Base-by-base conservation (phyloP, 371 early-diverging fungal genomes). In the Chytridiales sp. region DNA sequence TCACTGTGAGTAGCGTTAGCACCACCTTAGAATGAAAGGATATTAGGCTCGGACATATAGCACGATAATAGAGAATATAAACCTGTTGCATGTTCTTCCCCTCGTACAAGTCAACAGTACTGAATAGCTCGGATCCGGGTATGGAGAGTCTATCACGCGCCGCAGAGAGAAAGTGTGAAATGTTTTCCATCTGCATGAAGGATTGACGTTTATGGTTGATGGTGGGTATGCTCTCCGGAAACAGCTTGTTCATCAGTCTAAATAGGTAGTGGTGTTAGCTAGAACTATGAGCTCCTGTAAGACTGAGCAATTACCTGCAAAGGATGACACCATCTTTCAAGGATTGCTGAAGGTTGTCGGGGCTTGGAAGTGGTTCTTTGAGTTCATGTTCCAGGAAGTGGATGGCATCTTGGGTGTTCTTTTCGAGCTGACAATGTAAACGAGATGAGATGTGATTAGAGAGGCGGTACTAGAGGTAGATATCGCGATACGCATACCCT, bases 71-170 rank as follows among this genome's bases (percentile, higher is more conserved):
- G n/a, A 15, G 4, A 1, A 49, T 4, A 19, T 3, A 4, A n/a
- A 92, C 91, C 59, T 85, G 82, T 31, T 79, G 75, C 82, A 95
- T 86, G 73, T 94, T 87, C 67, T 89, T 93, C 38, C 82, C 91
- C 48, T 94, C 93, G 68, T 87, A 92, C 35, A 97, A 73, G 72
- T 97, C 97, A 4, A 85, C 85, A 0, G 97, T 92, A 64, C 93
- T 87, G 73, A 97, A 97, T 47, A 94, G 72, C 61, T 93, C 89
- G 22, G 83, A 71, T 48, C 86, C 81, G 32, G 85, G 74, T n/a
- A n/a, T n/a, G n/a, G n/a, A n/a, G n/a, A n/a, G n/a, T n/a, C n/a
- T n/a, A 70, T 80, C 76, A 2, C 73, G 75, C 81, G 59, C 32
- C 5, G 68, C 68, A 19, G 26, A 27, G 26, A 71, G 62, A 46